These are phyloP conservation scores for Madurella mycetomatis DNA, from an alignment of 2,329 filamentous ascomycete species.

Conservation along the genomic window DNA sequence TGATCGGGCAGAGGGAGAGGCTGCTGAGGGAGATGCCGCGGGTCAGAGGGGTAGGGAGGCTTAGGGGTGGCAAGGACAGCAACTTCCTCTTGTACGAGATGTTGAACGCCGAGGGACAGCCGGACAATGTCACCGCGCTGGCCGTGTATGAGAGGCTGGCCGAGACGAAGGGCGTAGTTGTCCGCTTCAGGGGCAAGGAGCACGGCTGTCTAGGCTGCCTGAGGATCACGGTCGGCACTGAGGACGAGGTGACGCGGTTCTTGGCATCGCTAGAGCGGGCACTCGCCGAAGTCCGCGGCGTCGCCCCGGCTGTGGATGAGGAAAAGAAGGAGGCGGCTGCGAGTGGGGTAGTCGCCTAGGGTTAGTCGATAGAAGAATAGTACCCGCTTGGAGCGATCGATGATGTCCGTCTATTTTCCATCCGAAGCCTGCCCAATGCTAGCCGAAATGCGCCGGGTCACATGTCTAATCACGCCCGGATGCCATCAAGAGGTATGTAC, in stretches of 20 bases:
- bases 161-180: constrained; percentile 82
- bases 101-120: constrained; percentile 64
- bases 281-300: constrained; percentile 43
- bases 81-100: constrained; percentile 95
- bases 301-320: constrained; percentile 27
- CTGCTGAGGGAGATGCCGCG: constrained; percentile 68
- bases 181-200: constrained; percentile 90
- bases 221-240: constrained; percentile 87
- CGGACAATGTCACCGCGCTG: constrained; percentile 74
- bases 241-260: constrained; percentile 77
- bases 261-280: constrained; percentile 59
- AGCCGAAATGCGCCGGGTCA: constrained; percentile 9
- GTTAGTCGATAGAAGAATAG: background rate
- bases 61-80: constrained; percentile 72
- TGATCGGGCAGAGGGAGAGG: constrained; percentile 73
- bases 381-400: background rate
- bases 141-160: constrained; percentile 81
- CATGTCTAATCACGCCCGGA: background rate
- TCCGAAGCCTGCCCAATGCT: constrained; percentile 5
- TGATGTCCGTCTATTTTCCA: constrained; percentile 9
- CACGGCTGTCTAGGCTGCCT: constrained; percentile 83
- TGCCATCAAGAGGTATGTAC: constrained; percentile 10
- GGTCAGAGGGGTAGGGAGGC: constrained; percentile 72
- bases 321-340: constrained; percentile 35
- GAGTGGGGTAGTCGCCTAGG: constrained; percentile 36